These are phyloP conservation scores for Saccharum hybrid DNA, from an alignment of 202 grass and related monocot genomes.

Conservation along the genomic window DNA sequence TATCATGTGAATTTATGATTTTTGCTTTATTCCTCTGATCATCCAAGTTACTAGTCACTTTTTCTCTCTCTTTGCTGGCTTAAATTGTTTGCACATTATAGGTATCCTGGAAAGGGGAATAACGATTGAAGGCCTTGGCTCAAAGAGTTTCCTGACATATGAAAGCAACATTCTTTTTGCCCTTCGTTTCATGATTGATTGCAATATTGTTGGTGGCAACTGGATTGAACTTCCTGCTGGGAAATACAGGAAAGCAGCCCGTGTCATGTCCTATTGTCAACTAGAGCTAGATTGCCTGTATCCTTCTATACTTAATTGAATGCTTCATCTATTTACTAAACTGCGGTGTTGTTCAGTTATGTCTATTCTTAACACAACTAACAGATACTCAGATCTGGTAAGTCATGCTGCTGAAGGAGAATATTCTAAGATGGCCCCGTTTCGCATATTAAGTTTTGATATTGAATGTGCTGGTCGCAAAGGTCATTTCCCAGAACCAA, in stretches of 20 bases:
- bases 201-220: slow-evolving; percentile 94
- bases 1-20: slow-evolving; percentile 29
- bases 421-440: slow-evolving; percentile 94
- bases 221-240: slow-evolving; percentile 92
- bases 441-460: slow-evolving; percentile 98
- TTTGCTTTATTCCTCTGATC: slow-evolving; percentile 16
- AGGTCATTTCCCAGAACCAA: slow-evolving; percentile 97
- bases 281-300: slow-evolving; percentile 93
- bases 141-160: slow-evolving; percentile 87
- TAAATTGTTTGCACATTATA: slow-evolving; percentile 44
- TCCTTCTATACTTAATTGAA: slow-evolving; percentile 51
- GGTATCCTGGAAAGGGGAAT: slow-evolving; percentile 96
- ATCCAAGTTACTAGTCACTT: not conserved
- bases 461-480: slow-evolving; percentile 98
- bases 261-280: slow-evolving; percentile 81
- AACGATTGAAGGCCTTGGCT: slow-evolving; percentile 80
- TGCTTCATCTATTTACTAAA: slow-evolving; percentile 36
- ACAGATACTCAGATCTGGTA: slow-evolving; percentile 86
- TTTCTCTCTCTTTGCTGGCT: not conserved
- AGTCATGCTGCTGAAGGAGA: slow-evolving; percentile 85
- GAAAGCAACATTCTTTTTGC: slow-evolving; percentile 99
- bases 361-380: slow-evolving; percentile 54
- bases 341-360: slow-evolving; percentile 12
- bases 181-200: slow-evolving; percentile 97
- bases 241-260: slow-evolving; percentile 84